Evolutionary conservation across 2,329 filamentous ascomycete species (phyloP), one percentile per base, ranked within the genome.

Genomic region (Colletotrichum plurivorum): DNA sequence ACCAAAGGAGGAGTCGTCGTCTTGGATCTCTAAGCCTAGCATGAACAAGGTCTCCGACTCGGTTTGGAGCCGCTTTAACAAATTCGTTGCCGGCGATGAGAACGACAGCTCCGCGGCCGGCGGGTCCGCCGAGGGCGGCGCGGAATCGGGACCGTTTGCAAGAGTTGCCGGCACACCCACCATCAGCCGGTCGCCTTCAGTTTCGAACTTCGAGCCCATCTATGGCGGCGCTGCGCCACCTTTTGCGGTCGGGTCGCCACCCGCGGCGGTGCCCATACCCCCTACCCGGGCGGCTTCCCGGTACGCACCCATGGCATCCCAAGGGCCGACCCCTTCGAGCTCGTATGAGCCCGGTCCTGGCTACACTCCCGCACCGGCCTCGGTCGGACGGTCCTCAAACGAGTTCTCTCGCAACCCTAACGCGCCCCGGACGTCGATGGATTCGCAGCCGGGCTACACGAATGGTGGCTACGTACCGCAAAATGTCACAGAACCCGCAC

Each of bases 11-110:
- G 90, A 89, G 63, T 91, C 90, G 7, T 91, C 89, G 20, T 95
- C 94, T 2, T 97, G 95, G 94, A 96, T 99, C 60, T 92, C 94
- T 1, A 97, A 96, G 79, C 94, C 95, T 7, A 98, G 90, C 79
- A 97, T 98, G 88, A 95, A 97, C 79, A 97, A 97, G 80, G 94
- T 98, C 0, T 96, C 95, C 2, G 94, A 93, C 70, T 94, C 93
- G 41, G 90, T 98, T 77, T 95, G 94, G 88, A 94, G 91, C 72
- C 94, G 93, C 68, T 98, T 99, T 82, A 98, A 95, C 81, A 98
- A 94, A 76, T 99, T 99, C 76, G 94, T 99, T 70, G 91, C 93
- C 59, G 97, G 96, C 15, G 95, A 98, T 69, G 95, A 98, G 63
- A 89, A 89, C 60, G 92, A 94, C 59, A 85, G 85, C 41, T 85